These are phyloP conservation scores for Chrysosporium queenslandicum DNA, from an alignment of 2,329 filamentous ascomycete species.

Conservation along the genomic window DNA sequence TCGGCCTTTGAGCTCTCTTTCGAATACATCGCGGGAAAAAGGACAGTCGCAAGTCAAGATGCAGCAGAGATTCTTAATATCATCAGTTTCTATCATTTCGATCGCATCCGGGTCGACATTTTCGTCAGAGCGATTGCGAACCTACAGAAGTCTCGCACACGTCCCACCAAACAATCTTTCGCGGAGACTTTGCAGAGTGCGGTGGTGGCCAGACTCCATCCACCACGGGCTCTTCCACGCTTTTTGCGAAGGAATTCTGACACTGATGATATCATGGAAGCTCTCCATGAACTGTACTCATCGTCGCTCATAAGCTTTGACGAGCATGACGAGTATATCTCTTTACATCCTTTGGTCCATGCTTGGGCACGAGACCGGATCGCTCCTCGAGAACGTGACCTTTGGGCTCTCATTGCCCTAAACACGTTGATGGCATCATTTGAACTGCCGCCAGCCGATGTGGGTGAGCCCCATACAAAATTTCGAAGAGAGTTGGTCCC, in stretches of 20 bases:
- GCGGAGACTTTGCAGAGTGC: neutral
- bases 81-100: constrained; percentile 22
- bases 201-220: neutral
- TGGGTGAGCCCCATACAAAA: neutral
- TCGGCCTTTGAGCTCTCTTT: constrained; percentile 14
- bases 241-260: neutral
- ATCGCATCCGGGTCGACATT: constrained; percentile 21
- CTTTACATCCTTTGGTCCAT: constrained; percentile 30
- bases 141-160: too few species aligned
- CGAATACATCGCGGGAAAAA: constrained; percentile 19
- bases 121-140: constrained; percentile 12
- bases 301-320: constrained; percentile 19
- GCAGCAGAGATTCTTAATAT: constrained; percentile 19
- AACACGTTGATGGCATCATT: constrained; percentile 14
- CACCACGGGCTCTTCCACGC: neutral
- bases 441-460: constrained; percentile 8
- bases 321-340: constrained; percentile 19
- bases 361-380: constrained; percentile 25
- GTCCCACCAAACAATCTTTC: neutral
- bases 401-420: neutral
- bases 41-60: constrained; percentile 18
- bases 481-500: constrained; percentile 22
- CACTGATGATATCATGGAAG: constrained; percentile 13
- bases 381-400: constrained; percentile 12
- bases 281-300: constrained; percentile 15